phyloP scores from a whole-genome alignment of 805 yeast species.

The Monosporozyma aquatica region DNA sequence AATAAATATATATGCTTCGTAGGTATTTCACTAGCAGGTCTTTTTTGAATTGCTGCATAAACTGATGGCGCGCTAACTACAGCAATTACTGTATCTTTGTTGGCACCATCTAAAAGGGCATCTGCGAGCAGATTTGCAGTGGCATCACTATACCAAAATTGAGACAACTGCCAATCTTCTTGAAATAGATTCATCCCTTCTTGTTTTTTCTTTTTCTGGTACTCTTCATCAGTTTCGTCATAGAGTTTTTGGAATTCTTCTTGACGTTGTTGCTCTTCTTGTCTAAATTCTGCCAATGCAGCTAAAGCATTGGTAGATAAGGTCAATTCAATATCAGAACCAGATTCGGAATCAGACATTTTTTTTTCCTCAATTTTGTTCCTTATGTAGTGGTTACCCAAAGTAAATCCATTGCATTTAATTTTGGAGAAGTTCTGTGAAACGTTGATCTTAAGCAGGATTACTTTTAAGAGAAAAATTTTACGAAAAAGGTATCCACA shows the following conservation, averaged over 20 bases:
- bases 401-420: no score
- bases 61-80: conserved; percentile 88
- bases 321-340: conserved; percentile 7
- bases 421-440: no score
- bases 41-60: conserved; percentile 65
- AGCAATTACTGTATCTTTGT: conserved; percentile 58
- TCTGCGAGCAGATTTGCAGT: conserved; percentile 64
- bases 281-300: conserved; percentile 52
- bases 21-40: conserved; percentile 44
- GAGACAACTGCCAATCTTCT: conserved; percentile 93
- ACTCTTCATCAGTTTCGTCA: conserved; percentile 46
- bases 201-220: conserved; percentile 24
- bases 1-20: conserved; percentile 63
- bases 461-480: no score
- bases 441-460: no score
- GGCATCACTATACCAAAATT: conserved; percentile 76
- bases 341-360: conserved; percentile 4
- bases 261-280: conserved; percentile 50
- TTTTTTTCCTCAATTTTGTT: no score
- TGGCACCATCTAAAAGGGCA: conserved; percentile 71
- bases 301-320: conserved; percentile 44
- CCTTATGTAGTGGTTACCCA: no score
- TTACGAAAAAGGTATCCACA: no score
- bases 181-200: conserved; percentile 64
- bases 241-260: conserved; percentile 48